Percentiles rank a stretch among this genome's conserved stretches.
These are phyloP conservation scores for Xylaria castorea DNA, from an alignment of 495 filamentous ascomycete species.

Conservation along the genomic window DNA sequence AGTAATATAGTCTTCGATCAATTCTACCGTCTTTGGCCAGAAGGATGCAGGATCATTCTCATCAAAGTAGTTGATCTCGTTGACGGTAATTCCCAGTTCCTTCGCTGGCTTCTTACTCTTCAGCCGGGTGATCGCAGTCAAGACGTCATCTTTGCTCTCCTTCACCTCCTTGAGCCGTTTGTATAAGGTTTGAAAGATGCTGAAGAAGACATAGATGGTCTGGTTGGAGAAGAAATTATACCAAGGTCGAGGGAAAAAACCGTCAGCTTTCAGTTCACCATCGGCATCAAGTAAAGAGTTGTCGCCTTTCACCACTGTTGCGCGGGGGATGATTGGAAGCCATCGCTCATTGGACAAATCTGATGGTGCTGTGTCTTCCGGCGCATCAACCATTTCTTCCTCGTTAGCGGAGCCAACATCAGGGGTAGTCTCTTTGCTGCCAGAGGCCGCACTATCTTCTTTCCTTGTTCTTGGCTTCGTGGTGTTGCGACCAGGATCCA, in stretches of 20 bases:
- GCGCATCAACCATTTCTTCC: conserved; percentile 64
- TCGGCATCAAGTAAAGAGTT: conserved; percentile 52
- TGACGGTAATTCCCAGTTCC: conserved; percentile 73
- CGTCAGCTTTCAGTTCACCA: conserved; percentile 75
- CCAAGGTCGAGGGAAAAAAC: conserved; percentile 75
- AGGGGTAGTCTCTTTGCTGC: conserved; percentile 87
- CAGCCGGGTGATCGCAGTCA: conserved; percentile 72
- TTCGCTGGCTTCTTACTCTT: conserved; percentile 76
- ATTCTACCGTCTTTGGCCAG: conserved; percentile 64
- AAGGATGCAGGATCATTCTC: conserved; percentile 52
- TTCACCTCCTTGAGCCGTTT: conserved; percentile 84
- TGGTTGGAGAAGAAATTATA: conserved; percentile 91
- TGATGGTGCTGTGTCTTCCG: conserved; percentile 52
- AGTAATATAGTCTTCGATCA: conserved; percentile 82
- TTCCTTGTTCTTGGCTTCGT: conserved; percentile 67
- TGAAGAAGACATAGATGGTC: conserved; percentile 91
- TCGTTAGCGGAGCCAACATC: conserved; percentile 75
- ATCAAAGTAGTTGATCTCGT: conserved; percentile 54
- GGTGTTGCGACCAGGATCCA: conserved; percentile 77
- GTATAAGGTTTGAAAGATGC: conserved; percentile 87
- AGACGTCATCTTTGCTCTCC: conserved; percentile 72
- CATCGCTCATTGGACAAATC: conserved; percentile 64
- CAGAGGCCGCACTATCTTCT: conserved; percentile 71
- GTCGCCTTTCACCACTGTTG: conserved; percentile 54
- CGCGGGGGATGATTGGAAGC: conserved; percentile 55